Conservation (phyloP, 768 basidiomycete species). For the Russula griseocarnosa region DNA sequence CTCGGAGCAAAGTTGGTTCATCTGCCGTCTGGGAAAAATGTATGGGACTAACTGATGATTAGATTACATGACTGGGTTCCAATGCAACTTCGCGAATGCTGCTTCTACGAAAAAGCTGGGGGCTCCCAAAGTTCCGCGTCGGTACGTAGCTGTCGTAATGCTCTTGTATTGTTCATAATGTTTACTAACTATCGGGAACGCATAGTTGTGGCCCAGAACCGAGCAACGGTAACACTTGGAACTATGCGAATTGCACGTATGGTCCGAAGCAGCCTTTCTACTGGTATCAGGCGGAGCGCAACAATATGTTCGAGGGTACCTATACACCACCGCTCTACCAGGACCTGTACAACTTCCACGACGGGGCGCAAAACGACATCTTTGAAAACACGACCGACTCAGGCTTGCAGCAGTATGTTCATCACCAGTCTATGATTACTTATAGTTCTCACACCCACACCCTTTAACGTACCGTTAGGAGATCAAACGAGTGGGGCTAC, state of each 20-base stretch:
- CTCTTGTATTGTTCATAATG: neutral
- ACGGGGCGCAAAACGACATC: slow-evolving; percentile 46
- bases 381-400: slow-evolving; percentile 29
- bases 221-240: slow-evolving; percentile 27
- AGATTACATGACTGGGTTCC: slow-evolving; percentile 43
- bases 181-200: neutral
- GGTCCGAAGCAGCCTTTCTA: slow-evolving; percentile 42
- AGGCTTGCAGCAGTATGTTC: no score
- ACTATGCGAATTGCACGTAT: slow-evolving; percentile 38
- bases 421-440: no score
- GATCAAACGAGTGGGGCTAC: no score
- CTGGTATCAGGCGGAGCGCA: slow-evolving; percentile 40
- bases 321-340: slow-evolving; percentile 38
- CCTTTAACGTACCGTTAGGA: no score
- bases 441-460: no score
- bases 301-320: slow-evolving; percentile 39
- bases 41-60: neutral
- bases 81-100: slow-evolving; percentile 38
- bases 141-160: slow-evolving; percentile 23
- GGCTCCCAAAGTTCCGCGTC: slow-evolving; percentile 36
- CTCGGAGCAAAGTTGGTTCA: slow-evolving; percentile 36
- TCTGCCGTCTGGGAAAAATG: neutral
- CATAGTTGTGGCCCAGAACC: slow-evolving; percentile 38
- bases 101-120: slow-evolving; percentile 34
- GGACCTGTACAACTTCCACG: slow-evolving; percentile 39